Base-by-base conservation (phyloP, 768 basidiomycete genomes). In the Sporobolomyces pararoseus region DNA sequence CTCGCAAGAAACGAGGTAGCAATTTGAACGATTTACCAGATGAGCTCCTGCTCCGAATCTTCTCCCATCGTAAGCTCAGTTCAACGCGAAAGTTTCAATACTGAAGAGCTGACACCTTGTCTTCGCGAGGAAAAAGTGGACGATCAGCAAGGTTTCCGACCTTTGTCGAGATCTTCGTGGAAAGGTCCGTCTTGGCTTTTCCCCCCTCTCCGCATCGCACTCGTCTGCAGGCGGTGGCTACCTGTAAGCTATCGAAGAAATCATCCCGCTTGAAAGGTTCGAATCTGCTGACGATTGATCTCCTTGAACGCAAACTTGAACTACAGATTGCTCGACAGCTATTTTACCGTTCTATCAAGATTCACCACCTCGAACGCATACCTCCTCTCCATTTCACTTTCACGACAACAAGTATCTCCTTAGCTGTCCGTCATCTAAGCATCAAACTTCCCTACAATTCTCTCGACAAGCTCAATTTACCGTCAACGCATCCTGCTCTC, bases 201-300 rank as follows among this genome's bases (percentile, higher is more conserved):
- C 2, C 68, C 68, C 7, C 68, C 68, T 17, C 34, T 70, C 0
- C 42, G 58, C 1, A 42, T 70, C 7, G 63, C 51, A 2, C 58
- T 65, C 34, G 68, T 70, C 9, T 70, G 68, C 46, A 25, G 42
- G 31, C 35, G 68, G 3, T 70, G 68, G 68, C 52, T 60, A 3
- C 51, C 58, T 2, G 68, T 65, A 5, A 34, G 29, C 21, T n/a
- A n/a, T n/a, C n/a, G n/a, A n/a, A n/a, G n/a, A n/a, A n/a, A n/a
- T n/a, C n/a, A n/a, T n/a, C n/a, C n/a, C n/a, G n/a, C n/a, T n/a
- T n/a, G n/a, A n/a, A 47, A 13, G 7, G 46, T 23, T 23, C 10
- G 10, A 13, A 12, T 23, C 21, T 23, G 21, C 6, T 14, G 46
- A 12, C 7, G 13, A 6, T 47, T 47, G 46, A 9, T 42, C 39